Evolutionary conservation across 2,329 filamentous ascomycete species (phyloP), one percentile per base, ranked within the genome.

Genomic region (Ampelomyces quisqualis): DNA sequence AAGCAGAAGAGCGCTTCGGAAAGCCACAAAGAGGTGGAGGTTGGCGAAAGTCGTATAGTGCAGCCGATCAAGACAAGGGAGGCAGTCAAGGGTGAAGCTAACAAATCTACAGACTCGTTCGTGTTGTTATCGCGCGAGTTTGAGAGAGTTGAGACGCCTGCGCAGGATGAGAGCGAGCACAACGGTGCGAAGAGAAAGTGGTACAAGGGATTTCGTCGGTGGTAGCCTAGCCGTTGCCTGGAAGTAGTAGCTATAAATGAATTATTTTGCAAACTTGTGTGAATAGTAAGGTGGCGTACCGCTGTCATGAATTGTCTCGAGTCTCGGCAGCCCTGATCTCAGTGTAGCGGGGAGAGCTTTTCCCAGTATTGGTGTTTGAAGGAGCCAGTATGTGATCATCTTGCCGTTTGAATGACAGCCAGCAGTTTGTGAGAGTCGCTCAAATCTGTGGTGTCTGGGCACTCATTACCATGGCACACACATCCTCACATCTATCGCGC

Each of bases 121-220:
- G 37, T 18, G 17, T 41, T 39, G 22, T 19, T 13, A 0, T 41
- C 36, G 7, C 33, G 33, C 7, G 32, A 38, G 1, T 44, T 47
- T 4, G 49, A 53, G 15, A 24, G 4, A 4, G 13, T 51, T 13
- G 31, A 21, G 3, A 29, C 18, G 8, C 33, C 38, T n/a, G 14
- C 11, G 10, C 13, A 20, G 5, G 20, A 19, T 3, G 21, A 21
- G 7, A 17, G 23, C 8, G 49, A 45, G 13, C 35, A 43, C 2
- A 53, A 49, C 24, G 47, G 45, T 5, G 22, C 14, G 8, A 38
- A 18, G 14, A 44, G 37, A 26, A 48, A 41, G 37, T 47, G 49
- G 49, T 53, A 49, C n/a, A 47, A 38, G 23, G 40, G 35, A 5
- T 47, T 51, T 24, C 40, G 42, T 32, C 29, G 41, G 3, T 45